Evolutionary conservation across 2,329 filamentous ascomycete species (phyloP), one percentile per base, ranked within the genome.

Genomic region (Aspergillus cejpii): DNA sequence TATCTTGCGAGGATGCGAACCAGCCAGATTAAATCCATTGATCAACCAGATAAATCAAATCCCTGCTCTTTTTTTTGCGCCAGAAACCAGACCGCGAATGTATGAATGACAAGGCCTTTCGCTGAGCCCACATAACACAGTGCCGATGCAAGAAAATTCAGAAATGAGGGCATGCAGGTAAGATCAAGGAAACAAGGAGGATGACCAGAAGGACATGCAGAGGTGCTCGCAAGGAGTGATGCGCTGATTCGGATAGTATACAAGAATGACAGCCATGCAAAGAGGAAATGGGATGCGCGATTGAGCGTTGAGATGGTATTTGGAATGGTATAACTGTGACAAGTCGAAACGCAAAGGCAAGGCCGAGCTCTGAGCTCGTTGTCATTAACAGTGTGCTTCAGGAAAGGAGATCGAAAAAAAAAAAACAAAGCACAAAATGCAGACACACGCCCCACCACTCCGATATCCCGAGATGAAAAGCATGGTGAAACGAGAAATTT

Each of bases 51-150:
- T 57, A 59, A 57, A 60, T 61, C 53, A 50, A 55, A 53, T 48
- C 47, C 54, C 48, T 56, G 51, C 57, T 61, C 54, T 60, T 64
- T 63, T 65, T 12, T 57, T 57, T 62, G 55, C 61, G 61, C 61
- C 62, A 56, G 52, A 54, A 55, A 56, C 52, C 53, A 59, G 45
- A 55, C 51, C 53, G 56, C 44, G 46, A 51, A 52, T 43, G 41
- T 45, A 43, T 37, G 50, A 45, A 51, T 46, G 37, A 41, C 40
- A 43, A 42, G 42, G 38, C 45, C 45, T 39, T 45, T 49, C 33
- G 39, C 24, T 27, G 15, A 39, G 37, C 8, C 21, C 42, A 39
- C 24, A 29, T 15, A 23, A 31, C n/a, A 21, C 39, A 31, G 39
- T 31, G 41, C 38, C 39, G 43, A 47, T 26, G 47, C 40, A 24